These are phyloP conservation scores for Colletotrichum musae DNA, from an alignment of 2,329 filamentous ascomycete genomes.

Conservation along the genomic window DNA sequence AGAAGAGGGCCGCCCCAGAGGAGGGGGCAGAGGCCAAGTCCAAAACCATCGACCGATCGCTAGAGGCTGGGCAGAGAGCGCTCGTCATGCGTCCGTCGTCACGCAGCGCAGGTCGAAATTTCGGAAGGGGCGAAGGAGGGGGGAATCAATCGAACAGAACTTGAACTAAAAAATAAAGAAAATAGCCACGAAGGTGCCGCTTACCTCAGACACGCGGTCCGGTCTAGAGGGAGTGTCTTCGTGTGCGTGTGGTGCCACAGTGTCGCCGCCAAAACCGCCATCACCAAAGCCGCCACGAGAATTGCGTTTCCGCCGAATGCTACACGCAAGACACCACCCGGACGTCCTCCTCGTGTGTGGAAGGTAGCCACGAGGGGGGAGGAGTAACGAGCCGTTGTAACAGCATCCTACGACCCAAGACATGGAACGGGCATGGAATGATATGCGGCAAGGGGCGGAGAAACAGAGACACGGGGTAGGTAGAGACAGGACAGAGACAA, in stretches of 20 bases:
- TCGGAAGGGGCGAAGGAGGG: neutral
- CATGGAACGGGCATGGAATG: conserved; percentile 4
- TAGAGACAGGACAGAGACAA: conserved; percentile 10
- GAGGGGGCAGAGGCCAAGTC: neutral
- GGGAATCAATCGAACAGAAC: neutral
- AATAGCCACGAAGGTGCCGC: neutral
- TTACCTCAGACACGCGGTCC: neutral
- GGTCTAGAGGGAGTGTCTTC: too few relatives aligned
- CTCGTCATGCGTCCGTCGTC: conserved; percentile 29
- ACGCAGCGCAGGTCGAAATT: neutral
- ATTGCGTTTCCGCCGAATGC: conserved; percentile 13
- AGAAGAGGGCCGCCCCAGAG: conserved; percentile 23
- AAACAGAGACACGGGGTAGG: conserved; percentile 16
- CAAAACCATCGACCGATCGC: conserved; percentile 1
- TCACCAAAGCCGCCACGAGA: neutral
- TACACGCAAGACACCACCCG: conserved; percentile 7
- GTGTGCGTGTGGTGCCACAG: conserved; percentile 1
- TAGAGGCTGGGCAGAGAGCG: conserved; percentile 4
- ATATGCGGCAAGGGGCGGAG: conserved; percentile 4
- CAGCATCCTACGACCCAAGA: conserved; percentile 20
- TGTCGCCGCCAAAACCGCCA: neutral
- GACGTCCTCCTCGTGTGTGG: conserved; percentile 17
- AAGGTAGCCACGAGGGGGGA: neutral
- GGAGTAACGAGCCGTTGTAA: conserved; percentile 16
- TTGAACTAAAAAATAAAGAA: neutral